A percentile compares a stretch with the other conserved stretches of the same genome.
Evolutionary conservation across 208 protist genomes (phyloP).

Genomic region (Zelonia costaricensis): DNA sequence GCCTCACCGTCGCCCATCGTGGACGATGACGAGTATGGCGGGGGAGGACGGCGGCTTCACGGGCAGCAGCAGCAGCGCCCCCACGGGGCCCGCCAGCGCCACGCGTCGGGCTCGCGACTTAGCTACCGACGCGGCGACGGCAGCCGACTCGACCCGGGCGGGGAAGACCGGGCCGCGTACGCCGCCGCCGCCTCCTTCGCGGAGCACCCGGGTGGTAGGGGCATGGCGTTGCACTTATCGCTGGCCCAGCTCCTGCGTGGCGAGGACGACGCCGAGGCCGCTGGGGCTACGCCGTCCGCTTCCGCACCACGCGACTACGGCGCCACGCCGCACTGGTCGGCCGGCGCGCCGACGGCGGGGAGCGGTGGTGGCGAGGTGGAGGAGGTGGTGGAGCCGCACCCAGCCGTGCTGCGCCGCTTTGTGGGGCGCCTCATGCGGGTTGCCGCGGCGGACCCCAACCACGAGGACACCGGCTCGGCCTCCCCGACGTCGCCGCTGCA

Average conservation of each 20-base stretch:
- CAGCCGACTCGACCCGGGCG: not conserved
- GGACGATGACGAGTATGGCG: constrained; percentile 22
- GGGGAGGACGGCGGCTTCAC: constrained; percentile 2
- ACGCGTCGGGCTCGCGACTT: constrained; percentile 2
- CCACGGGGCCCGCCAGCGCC: not conserved
- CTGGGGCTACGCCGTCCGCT: no score
- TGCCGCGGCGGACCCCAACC: constrained; percentile 18
- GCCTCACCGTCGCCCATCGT: constrained; percentile 2
- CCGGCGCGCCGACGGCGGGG: not conserved
- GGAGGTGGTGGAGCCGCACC: constrained; percentile 28
- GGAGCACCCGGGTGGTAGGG: no score
- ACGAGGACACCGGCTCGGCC: not conserved
- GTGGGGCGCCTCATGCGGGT: constrained; percentile 33
- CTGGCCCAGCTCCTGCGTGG: not conserved
- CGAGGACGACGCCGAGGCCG: not conserved
- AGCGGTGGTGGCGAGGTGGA: constrained; percentile 8
- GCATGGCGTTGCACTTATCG: no score
- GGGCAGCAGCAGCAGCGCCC: constrained; percentile 1
- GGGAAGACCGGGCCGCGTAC: not conserved
- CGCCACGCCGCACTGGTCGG: not conserved
- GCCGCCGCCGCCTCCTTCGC: no score
- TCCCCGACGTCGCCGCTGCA: constrained; percentile 4
- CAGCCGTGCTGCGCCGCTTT: constrained; percentile 31
- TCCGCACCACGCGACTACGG: not conserved
- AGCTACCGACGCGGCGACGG: constrained; percentile 1